Conservation (phyloP, 1,284 basidiomycete species). For the Serendipita sp. region DNA sequence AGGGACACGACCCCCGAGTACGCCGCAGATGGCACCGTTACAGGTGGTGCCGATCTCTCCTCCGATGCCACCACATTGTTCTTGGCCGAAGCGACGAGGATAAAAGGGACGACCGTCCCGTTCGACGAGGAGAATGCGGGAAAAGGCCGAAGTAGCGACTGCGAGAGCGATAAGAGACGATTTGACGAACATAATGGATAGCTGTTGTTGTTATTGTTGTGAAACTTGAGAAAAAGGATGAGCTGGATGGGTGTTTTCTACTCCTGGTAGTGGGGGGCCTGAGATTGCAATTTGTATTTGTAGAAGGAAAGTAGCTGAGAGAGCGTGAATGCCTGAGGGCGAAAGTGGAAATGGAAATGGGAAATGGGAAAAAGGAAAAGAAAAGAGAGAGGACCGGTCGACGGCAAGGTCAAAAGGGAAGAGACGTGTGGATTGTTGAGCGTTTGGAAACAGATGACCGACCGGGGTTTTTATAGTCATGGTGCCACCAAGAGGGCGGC, state of each 20-base stretch:
- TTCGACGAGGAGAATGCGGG: slow-evolving; percentile 10
- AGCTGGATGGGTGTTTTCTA: slow-evolving; percentile 8
- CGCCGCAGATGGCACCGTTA: slow-evolving; percentile 35
- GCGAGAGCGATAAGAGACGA: slow-evolving; percentile 19
- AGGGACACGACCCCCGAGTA: slow-evolving; percentile 34
- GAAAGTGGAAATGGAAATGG: slow-evolving; percentile 20
- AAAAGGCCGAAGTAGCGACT: slow-evolving; percentile 8
- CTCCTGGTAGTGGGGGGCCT: slow-evolving; percentile 6
- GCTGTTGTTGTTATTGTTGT: slow-evolving; percentile 6
- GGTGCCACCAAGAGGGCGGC: neutral
- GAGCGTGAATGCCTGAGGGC: slow-evolving; percentile 17
- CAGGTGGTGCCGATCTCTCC: slow-evolving; percentile 33
- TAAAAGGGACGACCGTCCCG: slow-evolving; percentile 24
- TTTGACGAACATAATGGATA: slow-evolving; percentile 32
- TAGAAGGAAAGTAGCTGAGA: slow-evolving; percentile 15
- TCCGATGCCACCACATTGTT: slow-evolving; percentile 33
- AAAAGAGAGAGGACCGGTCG: slow-evolving; percentile 30
- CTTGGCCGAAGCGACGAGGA: slow-evolving; percentile 38
- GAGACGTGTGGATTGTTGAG: slow-evolving; percentile 14
- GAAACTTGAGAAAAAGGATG: slow-evolving; percentile 13
- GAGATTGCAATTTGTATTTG: neutral
- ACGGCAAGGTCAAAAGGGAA: slow-evolving; percentile 25
- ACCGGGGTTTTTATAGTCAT: neutral
- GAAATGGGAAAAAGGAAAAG: slow-evolving; percentile 19
- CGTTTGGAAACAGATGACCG: neutral